A percentile compares a stretch with the other conserved stretches of the same genome.
Conservation (phyloP, 768 basidiomycete genomes). For the Mycena floridula region DNA sequence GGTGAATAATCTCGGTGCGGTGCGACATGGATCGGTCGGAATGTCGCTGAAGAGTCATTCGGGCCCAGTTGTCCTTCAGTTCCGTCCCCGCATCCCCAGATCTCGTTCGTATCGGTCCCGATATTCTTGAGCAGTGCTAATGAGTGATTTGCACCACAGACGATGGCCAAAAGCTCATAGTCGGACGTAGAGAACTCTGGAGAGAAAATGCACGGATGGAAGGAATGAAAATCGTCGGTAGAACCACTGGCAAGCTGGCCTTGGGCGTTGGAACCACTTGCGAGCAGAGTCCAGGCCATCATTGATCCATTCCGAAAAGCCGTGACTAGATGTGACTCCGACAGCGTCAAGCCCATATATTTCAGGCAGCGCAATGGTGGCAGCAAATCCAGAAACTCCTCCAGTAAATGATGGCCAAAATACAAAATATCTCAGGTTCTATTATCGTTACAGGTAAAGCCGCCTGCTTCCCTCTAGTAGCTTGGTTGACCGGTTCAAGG, state of each 20-base stretch:
- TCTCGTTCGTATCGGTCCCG: constrained; percentile 16
- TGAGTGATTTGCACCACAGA: constrained; percentile 77
- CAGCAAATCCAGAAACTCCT: too few relatives aligned
- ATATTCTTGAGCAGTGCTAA: constrained; percentile 49
- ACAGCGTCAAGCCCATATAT: too few relatives aligned
- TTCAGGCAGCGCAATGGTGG: too few relatives aligned
- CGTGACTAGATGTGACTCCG: too few relatives aligned
- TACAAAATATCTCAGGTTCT: too few relatives aligned
- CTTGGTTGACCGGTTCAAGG: too few relatives aligned
- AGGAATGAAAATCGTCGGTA: constrained; percentile 39
- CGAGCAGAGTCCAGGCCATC: constrained; percentile 17
- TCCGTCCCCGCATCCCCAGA: constrained; percentile 79
- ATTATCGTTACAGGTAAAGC: too few relatives aligned
- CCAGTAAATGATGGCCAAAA: too few relatives aligned
- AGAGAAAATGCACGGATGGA: constrained; percentile 33
- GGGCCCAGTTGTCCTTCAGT: constrained; percentile 66
- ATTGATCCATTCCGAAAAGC: too few relatives aligned
- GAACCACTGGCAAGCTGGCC: constrained; percentile 44
- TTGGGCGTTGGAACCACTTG: constrained; percentile 45
- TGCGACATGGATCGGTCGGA: constrained; percentile 40
- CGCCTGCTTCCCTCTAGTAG: too few relatives aligned
- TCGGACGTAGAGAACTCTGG: background rate
- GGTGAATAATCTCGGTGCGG: constrained; percentile 34
- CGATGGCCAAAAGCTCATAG: constrained; percentile 39
- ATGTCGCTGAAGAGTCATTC: constrained; percentile 24